Evolutionary conservation across 768 basidiomycete genomes (phyloP).

Genomic region (Russula abietina): DNA sequence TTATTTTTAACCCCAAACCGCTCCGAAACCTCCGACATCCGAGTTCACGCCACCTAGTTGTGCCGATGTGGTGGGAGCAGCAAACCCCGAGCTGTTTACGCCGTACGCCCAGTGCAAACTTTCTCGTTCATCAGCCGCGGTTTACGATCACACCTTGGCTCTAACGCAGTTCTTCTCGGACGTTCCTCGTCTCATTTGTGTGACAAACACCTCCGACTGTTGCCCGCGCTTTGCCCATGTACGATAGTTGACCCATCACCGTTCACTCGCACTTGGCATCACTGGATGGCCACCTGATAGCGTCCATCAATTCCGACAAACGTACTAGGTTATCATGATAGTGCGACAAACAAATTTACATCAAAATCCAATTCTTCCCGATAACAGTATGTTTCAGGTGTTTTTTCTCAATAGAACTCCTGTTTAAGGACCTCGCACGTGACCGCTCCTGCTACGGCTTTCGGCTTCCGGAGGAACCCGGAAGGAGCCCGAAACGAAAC

Average conservation of each 20-base stretch:
- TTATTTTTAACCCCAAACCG: background rate
- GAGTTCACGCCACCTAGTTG: background rate
- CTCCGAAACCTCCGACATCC: background rate
- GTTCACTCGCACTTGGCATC: background rate
- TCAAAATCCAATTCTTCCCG: background rate
- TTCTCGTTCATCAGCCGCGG: background rate
- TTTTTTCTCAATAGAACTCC: background rate
- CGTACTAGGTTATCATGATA: background rate
- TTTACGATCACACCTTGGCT: background rate
- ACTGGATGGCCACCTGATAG: background rate
- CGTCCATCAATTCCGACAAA: background rate
- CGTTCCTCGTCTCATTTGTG: background rate
- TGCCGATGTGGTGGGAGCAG: background rate
- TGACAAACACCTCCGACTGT: background rate
- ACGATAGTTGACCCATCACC: background rate
- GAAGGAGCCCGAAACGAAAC: background rate
- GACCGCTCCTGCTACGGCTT: background rate
- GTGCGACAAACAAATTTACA: background rate
- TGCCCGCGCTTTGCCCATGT: background rate
- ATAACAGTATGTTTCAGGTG: background rate
- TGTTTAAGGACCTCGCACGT: background rate
- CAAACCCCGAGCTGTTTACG: constrained; percentile 14
- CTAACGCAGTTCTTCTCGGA: background rate
- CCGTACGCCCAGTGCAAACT: background rate
- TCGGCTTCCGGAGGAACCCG: background rate